Evolutionary conservation across 78 protist species (phyloP).

Genomic region (Goniomonas avonlea): DNA sequence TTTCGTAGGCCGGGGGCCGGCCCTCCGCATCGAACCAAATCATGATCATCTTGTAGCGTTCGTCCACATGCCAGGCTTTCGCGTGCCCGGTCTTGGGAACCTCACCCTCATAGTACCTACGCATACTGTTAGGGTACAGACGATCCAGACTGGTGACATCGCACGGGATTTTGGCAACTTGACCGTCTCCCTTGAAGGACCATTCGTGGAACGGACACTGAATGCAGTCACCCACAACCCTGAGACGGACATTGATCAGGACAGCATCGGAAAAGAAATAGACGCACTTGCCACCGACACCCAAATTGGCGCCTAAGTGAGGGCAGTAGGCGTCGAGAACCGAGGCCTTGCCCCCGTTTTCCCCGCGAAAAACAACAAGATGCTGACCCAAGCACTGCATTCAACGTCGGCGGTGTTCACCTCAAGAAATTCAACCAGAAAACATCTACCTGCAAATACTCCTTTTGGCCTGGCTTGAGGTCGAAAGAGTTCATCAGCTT

Average conservation of each 20-base stretch:
- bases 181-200: slow-evolving; percentile 31
- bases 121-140: too few relatives aligned
- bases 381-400: slow-evolving; percentile 11
- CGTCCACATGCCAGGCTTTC: background rate
- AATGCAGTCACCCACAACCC: slow-evolving; percentile 35
- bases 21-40: slow-evolving; percentile 34
- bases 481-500: background rate
- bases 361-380: slow-evolving; percentile 32
- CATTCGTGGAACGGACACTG: slow-evolving; percentile 51
- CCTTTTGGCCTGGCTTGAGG: background rate
- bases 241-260: too few relatives aligned
- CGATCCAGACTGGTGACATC: slow-evolving; percentile 6
- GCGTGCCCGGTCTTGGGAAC: background rate
- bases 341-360: slow-evolving; percentile 16
- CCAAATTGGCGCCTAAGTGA: slow-evolving; percentile 53
- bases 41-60: background rate
- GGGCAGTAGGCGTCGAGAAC: slow-evolving; percentile 53
- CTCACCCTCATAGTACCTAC: too few relatives aligned
- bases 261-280: too few relatives aligned
- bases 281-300: slow-evolving; percentile 22
- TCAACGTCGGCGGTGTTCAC: too few relatives aligned
- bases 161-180: slow-evolving; percentile 21
- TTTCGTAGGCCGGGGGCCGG: slow-evolving; percentile 11
- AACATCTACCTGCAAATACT: background rate
- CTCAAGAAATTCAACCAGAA: too few relatives aligned